Evolutionary conservation across 2,329 filamentous ascomycete species (phyloP).

Genomic region (Claviceps spartinae): DNA sequence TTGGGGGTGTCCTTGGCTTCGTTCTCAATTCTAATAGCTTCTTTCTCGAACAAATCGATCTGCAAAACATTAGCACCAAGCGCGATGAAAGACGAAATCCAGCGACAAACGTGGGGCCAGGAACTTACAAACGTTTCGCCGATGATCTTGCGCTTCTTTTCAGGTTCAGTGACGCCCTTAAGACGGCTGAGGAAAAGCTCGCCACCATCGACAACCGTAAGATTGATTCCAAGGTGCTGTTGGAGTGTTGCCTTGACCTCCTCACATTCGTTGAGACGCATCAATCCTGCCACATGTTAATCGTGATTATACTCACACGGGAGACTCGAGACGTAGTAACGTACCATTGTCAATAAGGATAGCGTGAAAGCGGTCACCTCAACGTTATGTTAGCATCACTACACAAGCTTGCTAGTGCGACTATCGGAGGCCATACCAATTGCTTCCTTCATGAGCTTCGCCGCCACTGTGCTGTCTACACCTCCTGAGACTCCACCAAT

Average conservation of each 20-base stretch:
- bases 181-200: slow-evolving; percentile 67
- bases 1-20: slow-evolving; percentile 51
- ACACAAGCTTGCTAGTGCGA: background rate
- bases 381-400: background rate
- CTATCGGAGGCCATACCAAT: slow-evolving; percentile 34
- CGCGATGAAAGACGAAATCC: too few relatives aligned
- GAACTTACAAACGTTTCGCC: slow-evolving; percentile 25
- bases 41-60: slow-evolving; percentile 60
- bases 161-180: slow-evolving; percentile 62
- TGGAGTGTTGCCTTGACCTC: slow-evolving; percentile 69
- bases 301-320: slow-evolving; percentile 17
- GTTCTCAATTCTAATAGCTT: slow-evolving; percentile 55
- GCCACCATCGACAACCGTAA: slow-evolving; percentile 72
- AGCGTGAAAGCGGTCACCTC: slow-evolving; percentile 32
- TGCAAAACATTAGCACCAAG: slow-evolving; percentile 45
- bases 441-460: slow-evolving; percentile 72
- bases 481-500: slow-evolving; percentile 54
- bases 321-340: background rate
- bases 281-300: slow-evolving; percentile 28
- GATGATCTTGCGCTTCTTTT: slow-evolving; percentile 83
- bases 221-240: slow-evolving; percentile 73
- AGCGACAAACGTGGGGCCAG: background rate
- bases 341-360: slow-evolving; percentile 66
- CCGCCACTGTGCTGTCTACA: slow-evolving; percentile 80
- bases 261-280: slow-evolving; percentile 75